Evolutionary conservation across 2,329 filamentous ascomycete genomes (phyloP).

Genomic region (Diaporthe sp.): DNA sequence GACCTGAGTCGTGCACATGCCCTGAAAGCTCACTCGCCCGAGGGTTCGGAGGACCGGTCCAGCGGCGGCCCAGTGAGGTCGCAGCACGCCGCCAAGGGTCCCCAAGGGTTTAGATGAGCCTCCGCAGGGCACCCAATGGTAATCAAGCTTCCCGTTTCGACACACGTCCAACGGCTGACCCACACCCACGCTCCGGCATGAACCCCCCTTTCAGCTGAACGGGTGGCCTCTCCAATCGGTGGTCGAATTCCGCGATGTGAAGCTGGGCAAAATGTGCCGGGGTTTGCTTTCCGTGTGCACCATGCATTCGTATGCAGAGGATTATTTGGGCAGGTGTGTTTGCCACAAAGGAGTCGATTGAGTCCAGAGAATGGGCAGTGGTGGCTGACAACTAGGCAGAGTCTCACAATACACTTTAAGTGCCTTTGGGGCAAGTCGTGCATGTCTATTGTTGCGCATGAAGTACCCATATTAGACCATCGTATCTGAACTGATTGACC

Average conservation of each 20-base stretch:
- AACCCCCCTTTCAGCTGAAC: constrained; percentile 27
- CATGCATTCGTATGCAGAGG: background rate
- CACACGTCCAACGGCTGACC: background rate
- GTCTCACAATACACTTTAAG: background rate
- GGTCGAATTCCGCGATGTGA: background rate
- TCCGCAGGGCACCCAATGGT: constrained; percentile 25
- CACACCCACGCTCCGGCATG: background rate
- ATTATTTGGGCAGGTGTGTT: background rate
- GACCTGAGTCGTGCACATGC: constrained; percentile 28
- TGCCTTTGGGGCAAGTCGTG: background rate
- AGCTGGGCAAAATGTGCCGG: background rate
- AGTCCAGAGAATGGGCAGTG: background rate
- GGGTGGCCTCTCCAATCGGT: constrained; percentile 12
- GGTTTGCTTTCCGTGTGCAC: background rate
- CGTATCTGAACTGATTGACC: background rate
- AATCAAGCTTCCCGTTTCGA: constrained; percentile 22
- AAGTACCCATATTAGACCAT: background rate
- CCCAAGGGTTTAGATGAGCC: constrained; percentile 31
- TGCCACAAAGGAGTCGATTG: background rate
- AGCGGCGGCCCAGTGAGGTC: constrained; percentile 14
- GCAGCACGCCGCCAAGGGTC: constrained; percentile 27
- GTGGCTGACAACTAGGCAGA: background rate
- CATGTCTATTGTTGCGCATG: background rate
- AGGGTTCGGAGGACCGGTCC: constrained; percentile 14
- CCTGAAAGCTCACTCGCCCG: constrained; percentile 30